Evolutionary conservation across 345 rosid genomes (phyloP).

Genomic region (Noccaea bulbosa): DNA sequence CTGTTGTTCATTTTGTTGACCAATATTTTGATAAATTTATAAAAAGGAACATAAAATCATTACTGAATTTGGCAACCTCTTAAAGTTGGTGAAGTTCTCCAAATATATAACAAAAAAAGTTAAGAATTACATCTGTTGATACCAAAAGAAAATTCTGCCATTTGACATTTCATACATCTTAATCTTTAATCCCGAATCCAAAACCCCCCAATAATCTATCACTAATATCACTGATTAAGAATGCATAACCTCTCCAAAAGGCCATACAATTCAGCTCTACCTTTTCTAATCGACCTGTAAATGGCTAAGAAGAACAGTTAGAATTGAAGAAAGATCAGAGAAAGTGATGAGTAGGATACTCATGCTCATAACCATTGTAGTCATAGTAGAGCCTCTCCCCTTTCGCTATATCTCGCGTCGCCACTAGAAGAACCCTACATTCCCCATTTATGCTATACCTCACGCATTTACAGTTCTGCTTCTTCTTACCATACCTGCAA

Average conservation of each 20-base stretch:
- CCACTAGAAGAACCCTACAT: constrained; percentile 85
- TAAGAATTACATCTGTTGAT: constrained; percentile 9
- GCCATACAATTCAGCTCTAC: constrained; percentile 22
- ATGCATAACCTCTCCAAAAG: constrained; percentile 32
- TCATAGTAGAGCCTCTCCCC: constrained; percentile 96
- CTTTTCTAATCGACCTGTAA: constrained; percentile 29
- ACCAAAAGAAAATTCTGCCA: constrained; percentile 16
- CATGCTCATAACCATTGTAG: constrained; percentile 92
- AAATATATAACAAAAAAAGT: constrained; percentile 3
- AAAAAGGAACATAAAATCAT: no score
- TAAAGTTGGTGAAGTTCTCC: neutral
- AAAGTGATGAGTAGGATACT: constrained; percentile 92
- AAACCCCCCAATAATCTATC: neutral
- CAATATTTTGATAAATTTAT: constrained; percentile 18
- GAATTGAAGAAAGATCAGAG: constrained; percentile 45
- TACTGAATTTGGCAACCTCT: neutral
- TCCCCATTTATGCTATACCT: constrained; percentile 83
- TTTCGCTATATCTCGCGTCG: constrained; percentile 77
- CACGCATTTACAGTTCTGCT: constrained; percentile 95
- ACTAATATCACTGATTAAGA: constrained; percentile 23
- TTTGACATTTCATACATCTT: no score
- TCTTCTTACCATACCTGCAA: constrained; percentile 91
- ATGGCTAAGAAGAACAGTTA: constrained; percentile 17
- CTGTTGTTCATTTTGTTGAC: neutral
- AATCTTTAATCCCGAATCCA: no score